Base-by-base conservation (phyloP, 2,329 filamentous ascomycete genomes). In the Chalaropsis ovoidea region DNA sequence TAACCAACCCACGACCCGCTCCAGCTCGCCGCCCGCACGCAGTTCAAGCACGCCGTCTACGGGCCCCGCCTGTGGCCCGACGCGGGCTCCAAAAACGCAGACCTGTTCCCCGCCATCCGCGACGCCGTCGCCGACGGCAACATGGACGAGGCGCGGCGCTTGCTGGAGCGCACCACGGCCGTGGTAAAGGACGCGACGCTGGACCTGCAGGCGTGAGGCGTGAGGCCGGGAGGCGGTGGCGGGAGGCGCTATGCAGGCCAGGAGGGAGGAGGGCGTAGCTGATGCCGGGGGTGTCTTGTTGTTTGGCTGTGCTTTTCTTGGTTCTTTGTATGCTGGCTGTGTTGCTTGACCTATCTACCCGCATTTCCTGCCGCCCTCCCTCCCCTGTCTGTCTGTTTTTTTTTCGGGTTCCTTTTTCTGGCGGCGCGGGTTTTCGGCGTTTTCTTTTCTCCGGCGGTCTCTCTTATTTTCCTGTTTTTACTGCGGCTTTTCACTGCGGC, bases 21-120 rank as follows among this genome's bases (percentile, higher is more conserved):
- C 42, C 65, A 91, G 88, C 82, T 95, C 3, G 89, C 89, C 47
- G 90, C 90, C 70, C 86, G 93, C 69, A 89, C 88, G 4, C 94
- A 97, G 76, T 99, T 91, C 80, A 96, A 95, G 75, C 94, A 96
- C 75, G 82, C 95, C 72, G 77, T 99, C 66, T 95, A 92, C 73
- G 93, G 89, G 1, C 94, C 94, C 0, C 84, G 90, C 71, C 78
- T 84, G 2, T 92, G 90, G 87, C 86, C 86, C 42, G 84, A 82
- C 45, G 82, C 87, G 41, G 82, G 82, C 65, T 82, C 82, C 3
- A 35, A 56, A 31, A 67, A 87, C 27, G 63, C 64, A 47, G 69
- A 67, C 0, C 83, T 83, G 68, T 95, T 95, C 76, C 93, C 93
- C 0, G 87, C 86, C n/a, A 88, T 96, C 65, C 82, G 90, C 66